These are phyloP conservation scores for Umbelopsis isabellina DNA, from an alignment of 192 early-diverging fungal species.

Conservation along the genomic window DNA sequence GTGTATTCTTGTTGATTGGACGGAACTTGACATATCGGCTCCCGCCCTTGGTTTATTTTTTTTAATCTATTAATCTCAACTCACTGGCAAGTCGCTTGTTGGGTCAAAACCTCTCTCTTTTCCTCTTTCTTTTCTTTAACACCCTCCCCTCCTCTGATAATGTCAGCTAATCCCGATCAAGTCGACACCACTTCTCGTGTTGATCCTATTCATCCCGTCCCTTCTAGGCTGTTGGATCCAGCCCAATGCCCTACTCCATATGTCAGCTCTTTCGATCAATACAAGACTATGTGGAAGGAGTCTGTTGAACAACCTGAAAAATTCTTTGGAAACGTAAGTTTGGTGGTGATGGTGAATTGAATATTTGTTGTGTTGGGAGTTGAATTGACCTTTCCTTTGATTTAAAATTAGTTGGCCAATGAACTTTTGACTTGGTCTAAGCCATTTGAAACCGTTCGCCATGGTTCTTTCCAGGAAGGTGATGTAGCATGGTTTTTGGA, in stretches of 20 bases:
- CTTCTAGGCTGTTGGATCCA: conserved; percentile 63
- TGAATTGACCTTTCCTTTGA: not conserved
- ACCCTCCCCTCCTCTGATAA: not conserved
- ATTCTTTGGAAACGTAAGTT: conserved; percentile 81
- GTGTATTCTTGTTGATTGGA: not conserved
- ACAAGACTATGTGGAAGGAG: conserved; percentile 79
- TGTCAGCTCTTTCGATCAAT: conserved; percentile 75
- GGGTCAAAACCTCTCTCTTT: not conserved
- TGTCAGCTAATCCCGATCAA: conserved; percentile 28
- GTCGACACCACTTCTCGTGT: conserved; percentile 11
- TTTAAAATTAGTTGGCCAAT: conserved; percentile 61
- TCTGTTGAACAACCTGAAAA: conserved; percentile 77
- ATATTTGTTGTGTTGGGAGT: not conserved
- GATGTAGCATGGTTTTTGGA: conserved; percentile 94
- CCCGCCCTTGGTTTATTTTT: conserved; percentile 4
- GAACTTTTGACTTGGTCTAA: conserved; percentile 82
- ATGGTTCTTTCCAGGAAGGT: conserved; percentile 80
- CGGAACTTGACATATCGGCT: not conserved
- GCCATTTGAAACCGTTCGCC: conserved; percentile 72
- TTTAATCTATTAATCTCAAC: not conserved
- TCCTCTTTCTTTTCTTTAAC: conserved; percentile 8
- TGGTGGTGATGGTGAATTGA: not conserved
- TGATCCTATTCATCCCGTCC: conserved; percentile 50
- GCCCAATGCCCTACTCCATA: conserved; percentile 64
- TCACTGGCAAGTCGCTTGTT: not conserved